phyloP scores from a whole-genome alignment of 768 basidiomycete genomes.

The Tubosaeta brunneosetosa region DNA sequence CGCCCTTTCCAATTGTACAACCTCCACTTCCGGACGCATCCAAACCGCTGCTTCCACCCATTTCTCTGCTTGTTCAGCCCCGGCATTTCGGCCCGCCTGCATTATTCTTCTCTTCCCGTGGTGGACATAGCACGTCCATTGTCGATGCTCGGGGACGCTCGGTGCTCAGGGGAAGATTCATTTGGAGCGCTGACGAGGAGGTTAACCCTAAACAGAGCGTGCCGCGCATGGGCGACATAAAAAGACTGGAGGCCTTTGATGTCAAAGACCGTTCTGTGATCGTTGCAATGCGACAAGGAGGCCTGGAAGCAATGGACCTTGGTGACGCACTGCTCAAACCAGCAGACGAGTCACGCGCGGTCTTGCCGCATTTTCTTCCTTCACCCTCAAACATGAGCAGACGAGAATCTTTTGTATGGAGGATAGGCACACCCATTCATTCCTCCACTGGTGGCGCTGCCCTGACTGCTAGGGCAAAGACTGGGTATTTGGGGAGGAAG shows the following conservation, averaged over 20 bases:
- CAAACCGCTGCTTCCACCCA: conserved; percentile 62
- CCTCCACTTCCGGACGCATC: conserved; percentile 30
- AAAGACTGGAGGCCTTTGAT: conserved; percentile 80
- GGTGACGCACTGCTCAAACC: conserved; percentile 75
- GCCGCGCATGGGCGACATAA: conserved; percentile 73
- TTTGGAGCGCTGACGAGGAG: conserved; percentile 70
- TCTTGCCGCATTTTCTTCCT: conserved; percentile 67
- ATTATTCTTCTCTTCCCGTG: conserved; percentile 83
- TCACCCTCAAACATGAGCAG: conserved; percentile 59
- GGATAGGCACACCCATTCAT: conserved; percentile 67
- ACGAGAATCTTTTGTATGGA: conserved; percentile 76
- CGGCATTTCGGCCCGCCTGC: conserved; percentile 84
- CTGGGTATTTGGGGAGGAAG: conserved; percentile 45
- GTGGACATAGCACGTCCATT: conserved; percentile 83
- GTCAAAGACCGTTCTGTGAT: conserved; percentile 69
- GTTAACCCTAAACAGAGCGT: conserved; percentile 32
- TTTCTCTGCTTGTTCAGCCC: conserved; percentile 75
- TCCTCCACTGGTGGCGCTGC: conserved; percentile 37
- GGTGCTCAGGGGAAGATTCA: conserved; percentile 72
- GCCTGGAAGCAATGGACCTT: conserved; percentile 76
- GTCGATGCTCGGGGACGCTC: conserved; percentile 84
- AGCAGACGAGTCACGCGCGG: conserved; percentile 71
- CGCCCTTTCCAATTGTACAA: conserved; percentile 38
- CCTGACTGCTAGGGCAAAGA: conserved; percentile 38
- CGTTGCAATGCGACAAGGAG: conserved; percentile 83